Evolutionary conservation across 495 filamentous ascomycete species (phyloP), one percentile per base, ranked within the genome.

Genomic region (Tuber brumale): DNA sequence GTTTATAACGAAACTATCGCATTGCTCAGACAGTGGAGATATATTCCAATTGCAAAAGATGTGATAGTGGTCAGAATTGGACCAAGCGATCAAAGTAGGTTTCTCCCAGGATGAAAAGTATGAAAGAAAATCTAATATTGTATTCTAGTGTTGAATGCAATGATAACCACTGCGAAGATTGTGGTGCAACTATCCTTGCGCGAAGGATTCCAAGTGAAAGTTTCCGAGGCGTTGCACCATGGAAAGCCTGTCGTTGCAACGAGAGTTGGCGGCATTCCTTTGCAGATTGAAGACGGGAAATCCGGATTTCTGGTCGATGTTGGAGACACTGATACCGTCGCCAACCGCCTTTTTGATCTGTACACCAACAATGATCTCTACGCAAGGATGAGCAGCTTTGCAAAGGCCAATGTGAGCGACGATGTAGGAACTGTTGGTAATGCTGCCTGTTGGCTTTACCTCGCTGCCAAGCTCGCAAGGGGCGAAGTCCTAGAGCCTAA

Each of bases 161-260:
- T 97, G n/a, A 85, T 96, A 51, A 90, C 91, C 48, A 90, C 90
- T 70, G 90, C 92, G 3, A 89, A 90, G 74, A 87, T 94, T 31
- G 91, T 89, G 0, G 86, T 95, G 51, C 93, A 97, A 84, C 88
- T 97, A 27, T 94, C 92, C 14, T 94, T 90, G 2, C 89, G 91
- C 27, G 93, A 97, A 83, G 93, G 93, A 4, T 97, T 97, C 80
- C 93, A 97, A 83, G 91, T 95, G 73, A 97, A 96, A 84, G 93
- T 97, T n/a, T 94, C 91, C 0, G 93, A 96, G 83, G 93, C 92
- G 37, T 86, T 94, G 10, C 93, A 95, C 83, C 93, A 94, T 78
- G 93, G 93, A 35, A 90, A 91, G 18, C 93, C 93, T 3, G 88
- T 94, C 69, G 93, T 97, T 73, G 92, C 92, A 7, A 93, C 92